These are phyloP conservation scores for Avena atlantica DNA, from an alignment of 176 grass and related monocot genomes.

Conservation along the genomic window DNA sequence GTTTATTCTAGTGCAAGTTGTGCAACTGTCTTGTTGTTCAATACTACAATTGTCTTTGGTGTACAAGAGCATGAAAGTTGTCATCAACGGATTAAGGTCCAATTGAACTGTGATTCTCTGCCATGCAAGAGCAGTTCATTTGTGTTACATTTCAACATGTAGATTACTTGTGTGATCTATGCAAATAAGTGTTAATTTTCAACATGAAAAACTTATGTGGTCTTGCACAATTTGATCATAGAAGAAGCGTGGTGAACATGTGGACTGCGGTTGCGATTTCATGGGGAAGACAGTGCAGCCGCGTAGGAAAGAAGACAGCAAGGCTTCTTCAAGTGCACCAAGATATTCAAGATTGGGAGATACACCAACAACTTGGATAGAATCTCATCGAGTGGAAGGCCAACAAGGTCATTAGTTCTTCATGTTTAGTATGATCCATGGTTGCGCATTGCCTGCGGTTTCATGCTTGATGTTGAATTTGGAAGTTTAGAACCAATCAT, in stretches of 20 bases:
- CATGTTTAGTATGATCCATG: neutral
- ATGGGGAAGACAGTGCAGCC: neutral
- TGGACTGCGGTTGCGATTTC: neutral
- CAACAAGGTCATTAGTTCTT: neutral
- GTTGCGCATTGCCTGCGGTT: neutral
- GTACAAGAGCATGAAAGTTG: conserved; percentile 22
- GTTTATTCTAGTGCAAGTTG: neutral
- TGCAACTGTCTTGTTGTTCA: neutral
- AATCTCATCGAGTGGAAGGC: neutral
- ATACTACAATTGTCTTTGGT: neutral
- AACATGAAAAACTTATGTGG: neutral
- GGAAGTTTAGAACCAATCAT: neutral
- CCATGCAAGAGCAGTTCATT: neutral
- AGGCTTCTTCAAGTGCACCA: neutral
- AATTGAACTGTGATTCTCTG: neutral
- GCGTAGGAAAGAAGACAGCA: neutral
- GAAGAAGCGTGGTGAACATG: neutral
- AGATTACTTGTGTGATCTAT: neutral
- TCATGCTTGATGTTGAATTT: neutral
- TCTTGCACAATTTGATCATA: neutral
- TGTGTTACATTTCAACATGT: neutral
- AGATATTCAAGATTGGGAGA: neutral
- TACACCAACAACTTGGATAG: neutral
- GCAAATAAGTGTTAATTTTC: neutral
- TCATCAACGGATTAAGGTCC: conserved; percentile 22